Conservation (phyloP, 129 eudicot species). For the Saussurea involucrata region DNA sequence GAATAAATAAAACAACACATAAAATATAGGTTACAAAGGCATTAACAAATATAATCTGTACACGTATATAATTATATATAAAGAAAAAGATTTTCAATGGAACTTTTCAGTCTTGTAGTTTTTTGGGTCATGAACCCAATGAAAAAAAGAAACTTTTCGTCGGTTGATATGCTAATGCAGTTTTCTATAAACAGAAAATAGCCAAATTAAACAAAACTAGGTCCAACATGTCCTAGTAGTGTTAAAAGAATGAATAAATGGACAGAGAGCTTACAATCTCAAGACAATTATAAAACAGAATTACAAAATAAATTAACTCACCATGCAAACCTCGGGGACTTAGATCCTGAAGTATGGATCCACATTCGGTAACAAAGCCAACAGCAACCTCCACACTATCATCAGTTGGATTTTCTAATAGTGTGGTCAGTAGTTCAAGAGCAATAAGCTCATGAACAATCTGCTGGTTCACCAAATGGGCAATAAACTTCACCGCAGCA, state of each 20-base stretch:
- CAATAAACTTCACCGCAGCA: constrained; percentile 90
- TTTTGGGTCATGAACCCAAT: too few species aligned
- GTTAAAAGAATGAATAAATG: not conserved
- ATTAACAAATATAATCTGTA: not conserved
- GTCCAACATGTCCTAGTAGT: not conserved
- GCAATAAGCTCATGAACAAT: constrained; percentile 93
- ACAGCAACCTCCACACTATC: constrained; percentile 98
- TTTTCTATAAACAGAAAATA: not conserved
- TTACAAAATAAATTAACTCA: constrained; percentile 29
- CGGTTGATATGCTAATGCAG: not conserved
- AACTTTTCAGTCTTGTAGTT: too few species aligned
- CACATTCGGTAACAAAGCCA: constrained; percentile 93
- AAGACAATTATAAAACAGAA: not conserved
- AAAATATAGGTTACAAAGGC: not conserved
- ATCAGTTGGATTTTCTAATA: constrained; percentile 88
- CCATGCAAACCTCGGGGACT: constrained; percentile 87
- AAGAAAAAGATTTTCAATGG: too few species aligned
- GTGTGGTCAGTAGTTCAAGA: constrained; percentile 74
- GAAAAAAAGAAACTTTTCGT: too few species aligned
- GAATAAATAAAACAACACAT: not conserved
- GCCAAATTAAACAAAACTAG: not conserved
- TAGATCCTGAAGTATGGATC: constrained; percentile 85
- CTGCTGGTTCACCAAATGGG: constrained; percentile 93
- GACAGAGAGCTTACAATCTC: not conserved
- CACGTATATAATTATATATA: too few species aligned